Conservation (phyloP, 371 early-diverging fungal genomes). For the Lichtheimia ramosa region DNA sequence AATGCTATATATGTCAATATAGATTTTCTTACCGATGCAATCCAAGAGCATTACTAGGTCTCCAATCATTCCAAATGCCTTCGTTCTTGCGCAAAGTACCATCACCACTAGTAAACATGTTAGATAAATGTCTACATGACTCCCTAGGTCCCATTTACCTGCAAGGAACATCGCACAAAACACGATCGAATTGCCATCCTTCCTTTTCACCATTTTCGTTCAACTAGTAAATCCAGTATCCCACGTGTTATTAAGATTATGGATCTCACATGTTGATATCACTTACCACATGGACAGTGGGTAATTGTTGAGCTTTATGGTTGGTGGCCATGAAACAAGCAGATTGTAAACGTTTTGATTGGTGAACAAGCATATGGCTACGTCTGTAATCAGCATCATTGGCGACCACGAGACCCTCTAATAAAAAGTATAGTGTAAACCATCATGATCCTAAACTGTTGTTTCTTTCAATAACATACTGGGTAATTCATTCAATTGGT, state of each 20-base stretch:
- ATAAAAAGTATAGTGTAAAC: no score
- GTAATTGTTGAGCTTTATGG: slow-evolving; percentile 95
- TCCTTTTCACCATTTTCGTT: slow-evolving; percentile 11
- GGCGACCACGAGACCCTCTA: slow-evolving; percentile 91
- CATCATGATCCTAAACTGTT: no score
- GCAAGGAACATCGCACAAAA: slow-evolving; percentile 98
- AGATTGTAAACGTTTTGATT: slow-evolving; percentile 90
- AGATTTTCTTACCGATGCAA: slow-evolving; percentile 70
- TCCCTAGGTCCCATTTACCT: slow-evolving; percentile 20
- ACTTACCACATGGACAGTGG: slow-evolving; percentile 62
- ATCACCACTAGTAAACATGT: slow-evolving; percentile 80
- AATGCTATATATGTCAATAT: no score
- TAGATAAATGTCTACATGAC: not conserved
- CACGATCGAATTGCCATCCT: slow-evolving; percentile 87
- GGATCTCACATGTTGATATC: not conserved
- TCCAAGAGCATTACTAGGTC: slow-evolving; percentile 66
- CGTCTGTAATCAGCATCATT: slow-evolving; percentile 96
- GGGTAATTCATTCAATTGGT: slow-evolving; percentile 59
- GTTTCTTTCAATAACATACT: slow-evolving; percentile 31
- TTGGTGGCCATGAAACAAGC: slow-evolving; percentile 94
- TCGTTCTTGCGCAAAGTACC: slow-evolving; percentile 98
- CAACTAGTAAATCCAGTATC: not conserved
- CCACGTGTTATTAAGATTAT: not conserved
- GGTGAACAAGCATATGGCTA: slow-evolving; percentile 94
- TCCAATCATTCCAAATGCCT: slow-evolving; percentile 91